Evolutionary conservation across 164 flowering plant species (phyloP).

Genomic region (Vitis cinerea): DNA sequence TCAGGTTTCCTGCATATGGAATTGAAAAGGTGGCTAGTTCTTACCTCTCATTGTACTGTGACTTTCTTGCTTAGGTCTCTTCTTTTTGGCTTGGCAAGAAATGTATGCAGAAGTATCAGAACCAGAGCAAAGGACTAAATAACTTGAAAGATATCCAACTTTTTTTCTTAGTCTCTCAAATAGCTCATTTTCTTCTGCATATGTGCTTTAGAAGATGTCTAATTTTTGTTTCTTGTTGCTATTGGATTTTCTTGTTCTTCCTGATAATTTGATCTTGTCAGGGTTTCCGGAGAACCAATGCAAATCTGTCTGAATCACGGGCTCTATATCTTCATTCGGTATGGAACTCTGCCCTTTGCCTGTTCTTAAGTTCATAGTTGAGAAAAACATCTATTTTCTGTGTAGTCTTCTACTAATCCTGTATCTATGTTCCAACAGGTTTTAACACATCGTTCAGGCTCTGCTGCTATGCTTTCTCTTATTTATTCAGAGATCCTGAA

Average conservation of each 20-base stretch:
- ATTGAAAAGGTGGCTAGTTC: background rate
- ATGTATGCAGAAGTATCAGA: too few species aligned
- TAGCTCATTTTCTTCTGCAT: background rate
- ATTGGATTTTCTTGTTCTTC: background rate
- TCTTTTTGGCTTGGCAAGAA: background rate
- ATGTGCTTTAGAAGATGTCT: background rate
- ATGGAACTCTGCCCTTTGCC: slow-evolving; percentile 14
- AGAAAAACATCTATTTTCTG: background rate
- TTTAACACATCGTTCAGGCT: slow-evolving; percentile 79
- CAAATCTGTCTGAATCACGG: slow-evolving; percentile 39
- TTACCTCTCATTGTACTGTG: background rate
- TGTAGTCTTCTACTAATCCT: background rate
- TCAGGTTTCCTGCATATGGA: background rate
- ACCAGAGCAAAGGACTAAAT: background rate
- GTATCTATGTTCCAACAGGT: slow-evolving; percentile 41
- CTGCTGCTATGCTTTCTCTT: slow-evolving; percentile 74
- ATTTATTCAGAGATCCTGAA: slow-evolving; percentile 75
- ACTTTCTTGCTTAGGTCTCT: background rate
- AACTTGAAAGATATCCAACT: background rate
- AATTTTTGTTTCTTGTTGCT: slow-evolving; percentile 1
- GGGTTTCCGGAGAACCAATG: slow-evolving; percentile 61
- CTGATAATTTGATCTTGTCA: slow-evolving; percentile 20
- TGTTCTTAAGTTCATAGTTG: background rate
- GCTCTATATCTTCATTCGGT: slow-evolving; percentile 83
- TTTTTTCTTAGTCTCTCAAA: background rate